phyloP scores from a whole-genome alignment of 1,139 yeast genomes.

The Magnusiomyces tetraspermus region DNA sequence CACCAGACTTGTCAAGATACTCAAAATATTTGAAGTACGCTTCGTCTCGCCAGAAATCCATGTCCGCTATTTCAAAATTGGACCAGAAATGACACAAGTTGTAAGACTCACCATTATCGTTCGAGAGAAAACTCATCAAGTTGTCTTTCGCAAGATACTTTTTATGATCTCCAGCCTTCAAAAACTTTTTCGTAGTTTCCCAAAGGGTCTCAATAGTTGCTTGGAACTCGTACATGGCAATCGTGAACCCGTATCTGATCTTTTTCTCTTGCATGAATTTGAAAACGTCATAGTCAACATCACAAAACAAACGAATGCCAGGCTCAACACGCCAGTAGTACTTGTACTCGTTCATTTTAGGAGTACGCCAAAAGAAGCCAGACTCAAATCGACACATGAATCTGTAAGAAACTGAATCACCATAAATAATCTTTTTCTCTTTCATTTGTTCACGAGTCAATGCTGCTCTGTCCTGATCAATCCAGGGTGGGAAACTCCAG shows the following conservation, averaged over 20 bases:
- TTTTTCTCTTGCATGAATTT: conserved; percentile 71
- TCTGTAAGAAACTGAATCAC: conserved; percentile 57
- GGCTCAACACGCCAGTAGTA: conserved; percentile 98
- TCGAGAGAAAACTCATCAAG: conserved; percentile 61
- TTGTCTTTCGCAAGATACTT: conserved; percentile 56
- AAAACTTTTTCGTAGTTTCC: conserved; percentile 63
- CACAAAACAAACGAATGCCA: conserved; percentile 70
- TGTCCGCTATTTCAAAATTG: conserved; percentile 69
- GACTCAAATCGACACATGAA: conserved; percentile 93
- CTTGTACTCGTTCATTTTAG: conserved; percentile 60
- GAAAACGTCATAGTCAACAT: conserved; percentile 75
- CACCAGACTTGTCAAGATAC: conserved; percentile 66
- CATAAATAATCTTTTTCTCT: conserved; percentile 48
- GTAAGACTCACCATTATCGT: conserved; percentile 48
- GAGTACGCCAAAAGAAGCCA: conserved; percentile 84
- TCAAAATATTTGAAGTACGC: conserved; percentile 64
- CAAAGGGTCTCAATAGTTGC: conserved; percentile 76
- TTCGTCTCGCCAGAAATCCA: conserved; percentile 64
- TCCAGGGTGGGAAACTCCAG: conserved; percentile 69
- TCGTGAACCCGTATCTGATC: conserved; percentile 69
- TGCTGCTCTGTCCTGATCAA: conserved; percentile 55
- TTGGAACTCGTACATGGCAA: conserved; percentile 69
- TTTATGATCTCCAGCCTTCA: conserved; percentile 41
- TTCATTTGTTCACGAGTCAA: conserved; percentile 42
- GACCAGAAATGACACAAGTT: conserved; percentile 87